phyloP scores from a whole-genome alignment of 2,329 filamentous ascomycete genomes.

The Cercospora nicotianae region DNA sequence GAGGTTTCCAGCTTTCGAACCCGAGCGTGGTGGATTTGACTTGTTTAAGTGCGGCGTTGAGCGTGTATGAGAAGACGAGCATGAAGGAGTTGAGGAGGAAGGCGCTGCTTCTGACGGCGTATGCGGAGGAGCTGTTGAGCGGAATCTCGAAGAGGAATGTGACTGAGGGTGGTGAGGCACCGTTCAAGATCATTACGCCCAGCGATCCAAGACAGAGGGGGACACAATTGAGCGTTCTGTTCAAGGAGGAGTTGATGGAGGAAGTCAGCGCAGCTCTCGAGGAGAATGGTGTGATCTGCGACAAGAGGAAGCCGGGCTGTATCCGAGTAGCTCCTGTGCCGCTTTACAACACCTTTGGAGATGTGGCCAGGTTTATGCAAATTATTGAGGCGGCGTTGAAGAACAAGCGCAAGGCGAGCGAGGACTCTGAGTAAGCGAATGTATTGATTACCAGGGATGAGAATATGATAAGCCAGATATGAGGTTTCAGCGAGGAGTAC shows the following conservation, averaged over 20 bases:
- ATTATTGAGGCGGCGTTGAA: constrained; percentile 51
- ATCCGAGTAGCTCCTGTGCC: constrained; percentile 81
- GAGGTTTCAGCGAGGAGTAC: background rate
- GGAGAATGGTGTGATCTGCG: constrained; percentile 69
- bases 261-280: constrained; percentile 62
- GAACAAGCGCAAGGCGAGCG: constrained; percentile 7
- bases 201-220: constrained; percentile 66
- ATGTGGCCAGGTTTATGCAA: constrained; percentile 64
- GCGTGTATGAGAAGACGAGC: constrained; percentile 68
- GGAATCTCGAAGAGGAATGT: constrained; percentile 23
- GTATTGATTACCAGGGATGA: background rate
- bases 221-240: constrained; percentile 72
- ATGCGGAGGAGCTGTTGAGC: constrained; percentile 67
- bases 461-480: background rate
- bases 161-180: constrained; percentile 16
- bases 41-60: constrained; percentile 67
- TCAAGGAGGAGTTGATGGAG: constrained; percentile 71
- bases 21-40: constrained; percentile 76
- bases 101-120: constrained; percentile 71
- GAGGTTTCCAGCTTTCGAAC: constrained; percentile 82
- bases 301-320: constrained; percentile 83
- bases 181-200: constrained; percentile 65
- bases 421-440: background rate
- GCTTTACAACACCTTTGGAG: constrained; percentile 77
- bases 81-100: constrained; percentile 71